A percentile compares a stretch with the other conserved stretches of the same genome.
These are phyloP conservation scores for Pyricularia pennisetigena DNA, from an alignment of 2,329 filamentous ascomycete genomes.

Conservation along the genomic window DNA sequence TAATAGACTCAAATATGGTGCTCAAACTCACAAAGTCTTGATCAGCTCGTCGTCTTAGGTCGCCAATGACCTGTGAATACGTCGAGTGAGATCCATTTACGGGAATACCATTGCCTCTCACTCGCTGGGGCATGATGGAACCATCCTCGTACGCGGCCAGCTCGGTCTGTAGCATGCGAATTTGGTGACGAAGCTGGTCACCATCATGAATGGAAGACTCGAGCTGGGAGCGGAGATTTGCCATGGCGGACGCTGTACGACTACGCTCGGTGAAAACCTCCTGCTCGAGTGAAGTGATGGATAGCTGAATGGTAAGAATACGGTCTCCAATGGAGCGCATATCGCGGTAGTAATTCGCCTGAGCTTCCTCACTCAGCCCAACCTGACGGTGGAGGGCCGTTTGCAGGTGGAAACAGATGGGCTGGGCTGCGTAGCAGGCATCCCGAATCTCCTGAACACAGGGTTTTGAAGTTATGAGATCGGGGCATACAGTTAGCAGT, in stretches of 20 bases:
- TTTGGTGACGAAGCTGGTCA: constrained; percentile 6
- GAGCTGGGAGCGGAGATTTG: constrained; percentile 9
- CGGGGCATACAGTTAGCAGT: neutral
- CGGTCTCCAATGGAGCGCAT: constrained; percentile 11
- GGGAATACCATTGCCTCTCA: neutral
- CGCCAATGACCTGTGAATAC: constrained; percentile 2
- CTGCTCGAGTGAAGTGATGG: constrained; percentile 10
- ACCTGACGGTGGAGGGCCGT: constrained; percentile 11
- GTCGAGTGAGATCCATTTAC: neutral
- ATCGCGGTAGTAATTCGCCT: constrained; percentile 9
- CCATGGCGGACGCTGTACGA: constrained; percentile 6
- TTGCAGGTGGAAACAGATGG: constrained; percentile 13
- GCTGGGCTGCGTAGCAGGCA: constrained; percentile 10
- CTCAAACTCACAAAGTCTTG: neutral
- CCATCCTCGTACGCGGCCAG: neutral
- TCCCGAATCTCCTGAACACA: constrained; percentile 10
- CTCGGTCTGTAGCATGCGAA: constrained; percentile 4
- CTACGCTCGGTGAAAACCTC: constrained; percentile 7
- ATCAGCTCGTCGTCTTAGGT: neutral
- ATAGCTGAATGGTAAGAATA: constrained; percentile 12
- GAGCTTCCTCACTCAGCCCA: constrained; percentile 8
- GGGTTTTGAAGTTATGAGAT: neutral
- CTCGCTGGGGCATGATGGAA: neutral
- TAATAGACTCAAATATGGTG: neutral
- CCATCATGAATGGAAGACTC: constrained; percentile 8